Conservation (phyloP, 2,329 filamentous ascomycete species). For the Alternaria sp. region DNA sequence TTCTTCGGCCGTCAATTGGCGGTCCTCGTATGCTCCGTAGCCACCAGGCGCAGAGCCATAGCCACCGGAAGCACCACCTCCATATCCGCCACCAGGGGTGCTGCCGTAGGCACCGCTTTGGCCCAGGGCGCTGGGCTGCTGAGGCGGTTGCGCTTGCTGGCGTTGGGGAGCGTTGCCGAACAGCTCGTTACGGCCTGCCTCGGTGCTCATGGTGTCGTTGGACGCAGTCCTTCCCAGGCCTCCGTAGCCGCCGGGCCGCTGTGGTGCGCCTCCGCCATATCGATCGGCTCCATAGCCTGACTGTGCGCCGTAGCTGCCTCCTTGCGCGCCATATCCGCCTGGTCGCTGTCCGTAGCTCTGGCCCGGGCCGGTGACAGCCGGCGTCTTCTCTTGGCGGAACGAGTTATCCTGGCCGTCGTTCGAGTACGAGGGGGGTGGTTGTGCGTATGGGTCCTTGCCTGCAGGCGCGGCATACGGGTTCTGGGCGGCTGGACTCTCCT, state of each 20-base stretch:
- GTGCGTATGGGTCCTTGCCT: slow-evolving; percentile 61
- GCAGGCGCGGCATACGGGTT: slow-evolving; percentile 56
- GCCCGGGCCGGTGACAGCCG: slow-evolving; percentile 50
- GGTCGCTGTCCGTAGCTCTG: slow-evolving; percentile 49
- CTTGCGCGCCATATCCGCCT: slow-evolving; percentile 34
- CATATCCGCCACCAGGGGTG: slow-evolving; percentile 29
- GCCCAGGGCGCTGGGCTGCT: slow-evolving; percentile 30
- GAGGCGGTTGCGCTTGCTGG: slow-evolving; percentile 51
- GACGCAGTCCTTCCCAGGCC: slow-evolving; percentile 45
- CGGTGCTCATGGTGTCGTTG: slow-evolving; percentile 53
- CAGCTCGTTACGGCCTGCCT: slow-evolving; percentile 67
- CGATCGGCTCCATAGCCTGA: slow-evolving; percentile 56
- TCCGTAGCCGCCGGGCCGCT: slow-evolving; percentile 49
- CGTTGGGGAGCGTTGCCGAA: slow-evolving; percentile 65
- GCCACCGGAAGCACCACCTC: slow-evolving; percentile 23
- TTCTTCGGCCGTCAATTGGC: slow-evolving; percentile 80
- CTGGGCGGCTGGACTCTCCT: slow-evolving; percentile 56
- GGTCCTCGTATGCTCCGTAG: slow-evolving; percentile 66
- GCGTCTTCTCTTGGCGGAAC: slow-evolving; percentile 52
- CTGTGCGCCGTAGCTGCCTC: slow-evolving; percentile 38
- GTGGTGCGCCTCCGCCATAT: slow-evolving; percentile 52
- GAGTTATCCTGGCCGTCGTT: slow-evolving; percentile 42
- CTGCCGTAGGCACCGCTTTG: slow-evolving; percentile 30
- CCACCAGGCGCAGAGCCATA: slow-evolving; percentile 33
- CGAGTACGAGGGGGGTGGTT: slow-evolving; percentile 48